Percentiles rank a stretch among this genome's conserved stretches.
phyloP scores from a whole-genome alignment of 805 yeast genomes.

The Scheffersomyces stipitis region DNA sequence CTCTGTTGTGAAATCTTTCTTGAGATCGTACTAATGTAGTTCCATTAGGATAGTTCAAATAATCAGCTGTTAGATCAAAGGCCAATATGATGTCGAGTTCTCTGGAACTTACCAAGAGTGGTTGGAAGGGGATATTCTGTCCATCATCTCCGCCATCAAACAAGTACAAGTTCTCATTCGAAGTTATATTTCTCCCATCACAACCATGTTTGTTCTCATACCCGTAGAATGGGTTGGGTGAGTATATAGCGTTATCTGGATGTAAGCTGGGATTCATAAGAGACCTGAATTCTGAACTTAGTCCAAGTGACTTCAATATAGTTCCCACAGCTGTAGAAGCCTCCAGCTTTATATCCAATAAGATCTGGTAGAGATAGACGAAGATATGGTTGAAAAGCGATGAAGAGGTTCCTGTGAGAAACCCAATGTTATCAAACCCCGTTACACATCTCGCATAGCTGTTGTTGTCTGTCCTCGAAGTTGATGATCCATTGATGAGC shows the following conservation, averaged over 20 bases:
- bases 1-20: conserved; percentile 25
- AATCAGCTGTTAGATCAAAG: conserved; percentile 51
- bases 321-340: conserved; percentile 34
- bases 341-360: conserved; percentile 30
- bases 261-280: conserved; percentile 32
- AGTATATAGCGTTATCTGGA: conserved; percentile 59
- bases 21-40: conserved; percentile 40
- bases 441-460: conserved; percentile 41
- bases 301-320: conserved; percentile 44
- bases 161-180: conserved; percentile 24
- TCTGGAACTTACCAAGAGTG: conserved; percentile 37
- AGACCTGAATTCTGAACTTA: conserved; percentile 27
- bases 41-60: conserved; percentile 58
- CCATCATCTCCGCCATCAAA: conserved; percentile 54
- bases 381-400: conserved; percentile 59
- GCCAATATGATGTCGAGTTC: conserved; percentile 40
- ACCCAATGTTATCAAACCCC: conserved; percentile 60
- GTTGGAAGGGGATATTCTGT: conserved; percentile 48
- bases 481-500: conserved; percentile 43
- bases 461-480: conserved; percentile 16
- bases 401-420: conserved; percentile 63
- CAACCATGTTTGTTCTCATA: conserved; percentile 9
- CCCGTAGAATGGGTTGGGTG: conserved; percentile 62
- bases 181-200: conserved; percentile 9
- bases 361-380: conserved; percentile 44